Evolutionary conservation across 2,329 filamentous ascomycete species (phyloP), one percentile per base, ranked within the genome.

Genomic region (Plenodomus biglobosus): DNA sequence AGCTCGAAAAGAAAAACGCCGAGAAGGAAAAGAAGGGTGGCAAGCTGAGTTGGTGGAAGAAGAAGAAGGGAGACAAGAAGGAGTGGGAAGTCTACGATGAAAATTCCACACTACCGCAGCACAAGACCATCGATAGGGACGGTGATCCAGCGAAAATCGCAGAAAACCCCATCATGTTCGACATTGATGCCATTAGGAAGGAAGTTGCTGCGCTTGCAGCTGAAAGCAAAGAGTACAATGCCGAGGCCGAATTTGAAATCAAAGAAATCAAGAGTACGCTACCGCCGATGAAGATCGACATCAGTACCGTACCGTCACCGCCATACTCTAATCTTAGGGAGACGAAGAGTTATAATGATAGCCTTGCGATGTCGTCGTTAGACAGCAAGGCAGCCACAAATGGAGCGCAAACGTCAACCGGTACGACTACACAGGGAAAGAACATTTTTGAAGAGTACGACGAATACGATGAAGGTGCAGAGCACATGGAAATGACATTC

Each of bases 11-110:
- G 66, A 88, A 94, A 62, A 50, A 55, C 8, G 48, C 47, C 8
- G 61, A 64, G 35, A 86, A 85, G 16, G 85, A 88, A 63, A 85
- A 86, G 65, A 80, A 83, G 70, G 74, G 82, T 36, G 52, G 56
- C 17, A 66, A 63, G 18, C 91, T 92, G 62, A 73, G 71, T 30
- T 83, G 95, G 60, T 96, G 96, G 73, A 86, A 86, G 36, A 84
- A 88, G 40, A 91, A 89, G 64, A 96, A 90, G 75, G 78, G 80
- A 0, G 81, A 91, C 66, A 92, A 91, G 73, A 90, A 91, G 65
- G 88, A 89, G 45, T 96, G 92, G 92, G 92, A 97, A 71, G 90
- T 90, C 8, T 96, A 96, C 69, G 87, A 96, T 66, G 88, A 95
- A 52, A 43, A 53, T 27, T 55, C 52, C 10, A 42, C 44, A 6